Evolutionary conservation across 148 eudicot genomes (phyloP).

Genomic region (Chenopodium formosanum): DNA sequence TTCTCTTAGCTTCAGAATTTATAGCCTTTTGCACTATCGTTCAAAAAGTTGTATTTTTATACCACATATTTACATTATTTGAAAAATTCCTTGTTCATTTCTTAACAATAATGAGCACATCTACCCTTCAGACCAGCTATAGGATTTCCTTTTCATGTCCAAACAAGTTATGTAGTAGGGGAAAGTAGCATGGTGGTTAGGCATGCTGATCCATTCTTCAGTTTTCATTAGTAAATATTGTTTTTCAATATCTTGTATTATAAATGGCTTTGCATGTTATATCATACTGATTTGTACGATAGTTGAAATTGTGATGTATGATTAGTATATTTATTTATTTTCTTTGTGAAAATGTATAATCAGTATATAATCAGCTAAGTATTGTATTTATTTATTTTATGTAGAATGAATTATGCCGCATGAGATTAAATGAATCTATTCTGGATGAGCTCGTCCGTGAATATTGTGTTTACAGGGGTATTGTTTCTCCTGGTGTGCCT

Average conservation of each 20-base stretch:
- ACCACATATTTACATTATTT: background rate
- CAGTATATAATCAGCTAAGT: background rate
- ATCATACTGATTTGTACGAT: background rate
- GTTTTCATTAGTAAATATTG: background rate
- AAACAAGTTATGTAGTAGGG: background rate
- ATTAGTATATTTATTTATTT: slow-evolving; percentile 18
- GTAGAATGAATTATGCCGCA: slow-evolving; percentile 89
- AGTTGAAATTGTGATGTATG: background rate
- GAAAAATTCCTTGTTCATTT: background rate
- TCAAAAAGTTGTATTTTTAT: background rate
- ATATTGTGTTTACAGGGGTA: slow-evolving; percentile 90
- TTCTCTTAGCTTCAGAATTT: background rate
- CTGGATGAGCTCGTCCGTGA: slow-evolving; percentile 89
- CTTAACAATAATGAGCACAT: background rate
- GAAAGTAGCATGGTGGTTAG: background rate
- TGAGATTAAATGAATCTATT: slow-evolving; percentile 60
- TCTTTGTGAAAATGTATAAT: background rate
- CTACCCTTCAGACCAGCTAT: background rate
- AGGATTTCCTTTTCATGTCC: background rate
- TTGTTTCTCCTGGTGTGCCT: slow-evolving; percentile 50
- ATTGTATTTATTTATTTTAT: slow-evolving; percentile 22
- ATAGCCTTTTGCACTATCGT: background rate
- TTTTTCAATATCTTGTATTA: background rate
- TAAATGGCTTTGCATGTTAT: background rate
- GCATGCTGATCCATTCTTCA: background rate